Conservation (phyloP, 345 rosid genomes). For the Dipteronia dyeriana region DNA sequence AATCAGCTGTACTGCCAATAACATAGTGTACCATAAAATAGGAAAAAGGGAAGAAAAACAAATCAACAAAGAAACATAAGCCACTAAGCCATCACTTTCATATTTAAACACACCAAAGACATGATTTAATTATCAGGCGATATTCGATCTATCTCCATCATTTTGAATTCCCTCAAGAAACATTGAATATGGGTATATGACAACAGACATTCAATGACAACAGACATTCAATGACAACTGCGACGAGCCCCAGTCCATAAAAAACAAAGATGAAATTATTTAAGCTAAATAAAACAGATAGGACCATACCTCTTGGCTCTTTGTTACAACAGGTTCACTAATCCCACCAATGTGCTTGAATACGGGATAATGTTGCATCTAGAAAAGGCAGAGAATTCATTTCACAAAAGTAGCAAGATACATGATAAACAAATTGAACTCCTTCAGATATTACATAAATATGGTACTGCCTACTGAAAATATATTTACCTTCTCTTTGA, state of each 20-base stretch:
- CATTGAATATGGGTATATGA: neutral
- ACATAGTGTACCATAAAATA: neutral
- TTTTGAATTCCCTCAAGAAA: neutral
- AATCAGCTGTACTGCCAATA: neutral
- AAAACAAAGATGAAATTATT: conserved; percentile 1
- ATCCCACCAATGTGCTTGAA: conserved; percentile 66
- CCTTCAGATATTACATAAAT: neutral
- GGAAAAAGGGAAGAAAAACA: neutral
- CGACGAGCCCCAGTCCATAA: neutral
- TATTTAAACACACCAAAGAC: neutral
- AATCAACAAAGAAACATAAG: neutral
- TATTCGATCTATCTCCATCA: neutral
- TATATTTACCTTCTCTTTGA: conserved; percentile 61
- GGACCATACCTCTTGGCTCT: conserved; percentile 80
- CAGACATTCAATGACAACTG: neutral
- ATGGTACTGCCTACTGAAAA: neutral
- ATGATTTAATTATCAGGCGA: neutral
- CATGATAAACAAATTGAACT: neutral
- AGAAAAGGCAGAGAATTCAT: conserved; percentile 7
- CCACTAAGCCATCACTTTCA: neutral
- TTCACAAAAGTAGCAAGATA: conserved; percentile 12
- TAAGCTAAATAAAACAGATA: neutral
- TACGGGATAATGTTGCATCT: conserved; percentile 77
- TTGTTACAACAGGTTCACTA: conserved; percentile 86
- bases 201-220: neutral